These are phyloP conservation scores for Pugionium dolabratum DNA, from an alignment of 345 rosid genomes.

Conservation along the genomic window DNA sequence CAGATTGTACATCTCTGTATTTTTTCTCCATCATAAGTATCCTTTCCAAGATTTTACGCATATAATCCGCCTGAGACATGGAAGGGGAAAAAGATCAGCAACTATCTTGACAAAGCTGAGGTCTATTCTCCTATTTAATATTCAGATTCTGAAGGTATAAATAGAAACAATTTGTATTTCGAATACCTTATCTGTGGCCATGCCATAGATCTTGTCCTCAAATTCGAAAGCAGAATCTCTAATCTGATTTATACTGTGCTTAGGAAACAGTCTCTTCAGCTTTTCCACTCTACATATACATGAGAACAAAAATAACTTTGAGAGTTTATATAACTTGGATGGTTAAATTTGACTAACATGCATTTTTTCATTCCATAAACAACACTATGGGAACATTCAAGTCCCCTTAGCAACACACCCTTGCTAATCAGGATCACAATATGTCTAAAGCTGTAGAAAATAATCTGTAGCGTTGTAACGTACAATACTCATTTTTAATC, in stretches of 20 bases:
- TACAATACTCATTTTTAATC: too few species aligned
- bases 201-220: slow-evolving; percentile 55
- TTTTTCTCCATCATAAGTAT: slow-evolving; percentile 51
- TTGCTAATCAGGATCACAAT: too few species aligned
- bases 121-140: background rate
- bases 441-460: too few species aligned
- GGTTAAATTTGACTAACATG: background rate
- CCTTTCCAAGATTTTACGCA: slow-evolving; percentile 57
- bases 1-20: slow-evolving; percentile 42
- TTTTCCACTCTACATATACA: slow-evolving; percentile 49
- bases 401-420: background rate
- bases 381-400: background rate
- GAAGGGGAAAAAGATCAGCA: background rate
- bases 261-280: slow-evolving; percentile 52
- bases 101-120: slow-evolving; percentile 2
- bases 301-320: background rate
- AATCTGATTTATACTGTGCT: slow-evolving; percentile 45
- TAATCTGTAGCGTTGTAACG: too few species aligned
- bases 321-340: background rate
- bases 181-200: slow-evolving; percentile 59
- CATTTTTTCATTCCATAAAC: background rate
- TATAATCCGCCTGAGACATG: slow-evolving; percentile 60
- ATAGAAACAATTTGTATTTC: background rate
- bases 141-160: slow-evolving; percentile 10
- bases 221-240: slow-evolving; percentile 51